Evolutionary conservation across 2,329 filamentous ascomycete species (phyloP).

Genomic region (Diaporthe eres): DNA sequence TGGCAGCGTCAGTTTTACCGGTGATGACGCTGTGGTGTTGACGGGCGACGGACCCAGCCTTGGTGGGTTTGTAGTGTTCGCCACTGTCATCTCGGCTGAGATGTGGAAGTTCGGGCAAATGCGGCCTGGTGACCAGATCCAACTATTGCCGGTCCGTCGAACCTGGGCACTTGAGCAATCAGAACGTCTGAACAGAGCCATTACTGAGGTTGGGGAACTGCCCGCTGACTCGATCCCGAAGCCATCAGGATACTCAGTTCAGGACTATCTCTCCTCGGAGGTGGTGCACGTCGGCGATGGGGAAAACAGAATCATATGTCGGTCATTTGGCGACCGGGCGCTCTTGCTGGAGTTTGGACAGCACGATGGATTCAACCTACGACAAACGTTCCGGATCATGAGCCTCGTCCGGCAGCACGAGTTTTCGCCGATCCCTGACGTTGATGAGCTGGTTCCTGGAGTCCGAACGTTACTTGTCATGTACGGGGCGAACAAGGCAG

Average conservation of each 20-base stretch:
- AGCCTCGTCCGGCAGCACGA: neutral
- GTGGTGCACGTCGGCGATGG: neutral
- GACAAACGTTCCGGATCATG: neutral
- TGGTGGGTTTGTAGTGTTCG: neutral
- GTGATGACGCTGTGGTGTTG: neutral
- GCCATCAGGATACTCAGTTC: neutral
- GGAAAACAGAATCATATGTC: neutral
- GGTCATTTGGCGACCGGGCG: neutral
- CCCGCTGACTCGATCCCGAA: neutral
- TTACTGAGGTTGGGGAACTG: neutral
- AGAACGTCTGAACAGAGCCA: neutral
- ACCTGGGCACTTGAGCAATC: neutral
- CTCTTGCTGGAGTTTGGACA: neutral
- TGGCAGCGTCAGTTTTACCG: neutral
- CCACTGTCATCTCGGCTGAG: neutral
- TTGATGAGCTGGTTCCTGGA: neutral
- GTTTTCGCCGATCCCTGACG: neutral
- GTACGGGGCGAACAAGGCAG: neutral
- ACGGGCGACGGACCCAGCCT: neutral
- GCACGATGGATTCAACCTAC: neutral
- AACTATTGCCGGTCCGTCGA: neutral
- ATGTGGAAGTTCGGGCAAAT: neutral
- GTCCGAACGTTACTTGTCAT: neutral
- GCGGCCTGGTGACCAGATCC: neutral
- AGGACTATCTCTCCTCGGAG: neutral